phyloP scores from a whole-genome alignment of 2,329 filamentous ascomycete species.

The Endoconidiophora polonica region DNA sequence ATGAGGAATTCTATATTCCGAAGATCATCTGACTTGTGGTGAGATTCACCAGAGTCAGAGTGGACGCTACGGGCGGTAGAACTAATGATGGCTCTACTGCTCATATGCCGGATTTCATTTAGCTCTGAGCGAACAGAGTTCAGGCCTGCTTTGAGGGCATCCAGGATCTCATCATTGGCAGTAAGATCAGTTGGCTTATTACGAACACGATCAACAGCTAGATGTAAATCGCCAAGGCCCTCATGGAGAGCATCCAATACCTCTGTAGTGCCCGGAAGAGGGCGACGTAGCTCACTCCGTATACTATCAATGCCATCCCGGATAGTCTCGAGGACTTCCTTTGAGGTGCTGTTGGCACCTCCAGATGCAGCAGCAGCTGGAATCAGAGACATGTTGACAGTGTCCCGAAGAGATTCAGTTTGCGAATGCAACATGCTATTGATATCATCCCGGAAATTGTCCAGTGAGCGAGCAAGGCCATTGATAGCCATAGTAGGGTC shows the following conservation, averaged over 20 bases:
- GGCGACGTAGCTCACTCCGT: conserved; percentile 54
- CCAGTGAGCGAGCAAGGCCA: conserved; percentile 33
- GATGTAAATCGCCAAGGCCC: conserved; percentile 60
- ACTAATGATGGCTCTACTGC: conserved; percentile 33
- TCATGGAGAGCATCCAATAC: conserved; percentile 82
- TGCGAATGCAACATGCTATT: conserved; percentile 57
- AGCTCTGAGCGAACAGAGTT: conserved; percentile 62
- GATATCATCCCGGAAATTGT: conserved; percentile 51
- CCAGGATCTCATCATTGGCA: conserved; percentile 75
- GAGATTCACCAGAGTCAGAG: conserved; percentile 1
- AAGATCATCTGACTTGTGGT: conserved; percentile 3
- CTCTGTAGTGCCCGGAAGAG: conserved; percentile 59
- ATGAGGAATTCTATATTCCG: conserved; percentile 10
- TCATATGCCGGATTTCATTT: conserved; percentile 51
- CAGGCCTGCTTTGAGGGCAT: conserved; percentile 71
- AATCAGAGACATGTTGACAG: conserved; percentile 53
- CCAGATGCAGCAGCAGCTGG: conserved; percentile 30
- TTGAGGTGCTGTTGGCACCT: conserved; percentile 13
- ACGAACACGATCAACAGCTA: conserved; percentile 58
- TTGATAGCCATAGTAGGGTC: conserved; percentile 58
- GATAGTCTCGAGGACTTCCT: conserved; percentile 56
- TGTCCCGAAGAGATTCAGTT: conserved; percentile 65
- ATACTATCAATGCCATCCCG: conserved; percentile 58
- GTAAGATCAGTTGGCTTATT: conserved; percentile 71
- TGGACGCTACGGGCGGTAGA: conserved; percentile 36